phyloP scores from a whole-genome alignment of 2,329 filamentous ascomycete genomes.

The Xylariaceae sp. region DNA sequence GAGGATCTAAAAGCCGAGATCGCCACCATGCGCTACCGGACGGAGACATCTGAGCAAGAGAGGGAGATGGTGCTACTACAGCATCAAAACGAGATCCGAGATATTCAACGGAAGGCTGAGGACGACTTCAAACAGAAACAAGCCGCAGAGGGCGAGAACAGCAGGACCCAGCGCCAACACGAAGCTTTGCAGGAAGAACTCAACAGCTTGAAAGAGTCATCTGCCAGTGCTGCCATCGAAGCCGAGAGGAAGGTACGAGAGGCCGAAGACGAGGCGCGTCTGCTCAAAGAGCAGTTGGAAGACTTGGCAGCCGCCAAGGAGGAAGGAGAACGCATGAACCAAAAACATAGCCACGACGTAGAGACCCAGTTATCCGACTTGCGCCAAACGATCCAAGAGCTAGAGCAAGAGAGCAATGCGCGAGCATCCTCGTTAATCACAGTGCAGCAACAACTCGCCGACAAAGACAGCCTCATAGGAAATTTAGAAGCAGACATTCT shows the following conservation, averaged over 20 bases:
- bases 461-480: slow-evolving; percentile 68
- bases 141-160: slow-evolving; percentile 52
- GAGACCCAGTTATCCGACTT: slow-evolving; percentile 47
- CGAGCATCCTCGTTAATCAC: slow-evolving; percentile 55
- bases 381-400: slow-evolving; percentile 50
- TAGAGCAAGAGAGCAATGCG: slow-evolving; percentile 54
- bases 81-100: slow-evolving; percentile 79
- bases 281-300: slow-evolving; percentile 76
- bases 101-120: slow-evolving; percentile 75
- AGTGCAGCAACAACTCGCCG: slow-evolving; percentile 62
- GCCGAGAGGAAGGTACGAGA: slow-evolving; percentile 68
- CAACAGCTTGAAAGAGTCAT: slow-evolving; percentile 45
- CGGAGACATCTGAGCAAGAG: slow-evolving; percentile 84
- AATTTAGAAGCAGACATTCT: slow-evolving; percentile 79
- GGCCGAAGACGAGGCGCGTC: slow-evolving; percentile 66
- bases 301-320: slow-evolving; percentile 62
- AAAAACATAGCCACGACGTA: slow-evolving; percentile 53
- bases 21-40: slow-evolving; percentile 80
- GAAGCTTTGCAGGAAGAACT: slow-evolving; percentile 51
- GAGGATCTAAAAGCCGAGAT: slow-evolving; percentile 88
- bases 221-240: slow-evolving; percentile 56
- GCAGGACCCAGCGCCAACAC: slow-evolving; percentile 46
- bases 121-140: slow-evolving; percentile 72
- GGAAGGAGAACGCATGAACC: slow-evolving; percentile 61
- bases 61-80: slow-evolving; percentile 74